A percentile compares a stretch with the other conserved stretches of the same genome.
Evolutionary conservation across 345 rosid species (phyloP).

Genomic region (Durio zibethinus): DNA sequence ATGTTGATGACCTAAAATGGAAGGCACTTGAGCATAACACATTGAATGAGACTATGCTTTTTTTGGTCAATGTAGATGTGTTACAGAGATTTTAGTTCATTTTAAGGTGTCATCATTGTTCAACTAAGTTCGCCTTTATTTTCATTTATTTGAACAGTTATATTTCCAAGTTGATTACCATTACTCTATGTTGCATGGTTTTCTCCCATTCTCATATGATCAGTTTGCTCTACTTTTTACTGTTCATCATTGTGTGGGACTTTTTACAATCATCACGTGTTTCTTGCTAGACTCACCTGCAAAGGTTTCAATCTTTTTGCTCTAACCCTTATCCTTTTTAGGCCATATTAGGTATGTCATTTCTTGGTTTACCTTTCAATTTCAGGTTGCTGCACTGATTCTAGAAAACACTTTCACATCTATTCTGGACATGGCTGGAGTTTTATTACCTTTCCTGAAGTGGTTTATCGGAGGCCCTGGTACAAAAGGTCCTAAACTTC

Average conservation of each 20-base stretch:
- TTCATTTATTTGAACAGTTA: not conserved
- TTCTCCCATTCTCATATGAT: not conserved
- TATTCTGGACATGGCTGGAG: constrained; percentile 99
- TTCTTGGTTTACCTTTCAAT: constrained; percentile 9
- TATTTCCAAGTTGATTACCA: constrained; percentile 3
- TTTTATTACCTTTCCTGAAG: constrained; percentile 83
- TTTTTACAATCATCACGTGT: not conserved
- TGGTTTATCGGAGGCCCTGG: constrained; percentile 91
- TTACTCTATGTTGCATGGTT: not conserved
- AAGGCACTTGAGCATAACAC: not conserved
- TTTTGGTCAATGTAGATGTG: not conserved
- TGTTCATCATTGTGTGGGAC: not conserved
- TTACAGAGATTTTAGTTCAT: not conserved
- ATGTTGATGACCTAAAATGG: not conserved
- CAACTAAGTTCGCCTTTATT: not conserved
- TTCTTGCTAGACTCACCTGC: not conserved
- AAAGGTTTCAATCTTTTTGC: not conserved
- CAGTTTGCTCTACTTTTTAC: not conserved
- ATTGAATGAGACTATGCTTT: not conserved
- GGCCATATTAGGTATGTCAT: not conserved
- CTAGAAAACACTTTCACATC: constrained; percentile 97
- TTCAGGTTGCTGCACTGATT: constrained; percentile 79
- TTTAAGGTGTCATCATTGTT: not conserved
- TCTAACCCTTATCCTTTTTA: not conserved
- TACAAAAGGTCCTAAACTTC: constrained; percentile 73